These are phyloP conservation scores for Nigrospora sphaerica DNA, from an alignment of 2,329 filamentous ascomycete genomes.

Conservation along the genomic window DNA sequence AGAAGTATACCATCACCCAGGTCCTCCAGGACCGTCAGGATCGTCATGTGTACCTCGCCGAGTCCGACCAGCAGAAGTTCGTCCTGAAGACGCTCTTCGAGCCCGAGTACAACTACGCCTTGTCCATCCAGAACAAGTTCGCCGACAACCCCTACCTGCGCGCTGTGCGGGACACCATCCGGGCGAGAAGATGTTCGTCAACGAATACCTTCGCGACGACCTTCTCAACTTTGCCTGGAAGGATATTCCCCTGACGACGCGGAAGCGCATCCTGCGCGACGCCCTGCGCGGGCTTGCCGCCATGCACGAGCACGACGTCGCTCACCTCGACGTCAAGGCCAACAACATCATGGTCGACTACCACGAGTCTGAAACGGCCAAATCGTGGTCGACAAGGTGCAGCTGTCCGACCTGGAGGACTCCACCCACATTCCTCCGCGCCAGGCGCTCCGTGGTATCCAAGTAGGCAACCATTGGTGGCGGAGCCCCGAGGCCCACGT, in stretches of 20 bases:
- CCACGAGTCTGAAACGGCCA: slow-evolving; percentile 20
- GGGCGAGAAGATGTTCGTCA: slow-evolving; percentile 36
- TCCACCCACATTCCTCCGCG: slow-evolving; percentile 28
- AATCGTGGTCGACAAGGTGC: slow-evolving; percentile 26
- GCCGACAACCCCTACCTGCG: slow-evolving; percentile 27
- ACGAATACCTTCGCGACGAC: slow-evolving; percentile 33
- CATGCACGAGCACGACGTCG: slow-evolving; percentile 27
- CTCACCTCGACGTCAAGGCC: slow-evolving; percentile 34
- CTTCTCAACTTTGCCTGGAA: slow-evolving; percentile 33
- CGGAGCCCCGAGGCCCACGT: slow-evolving; percentile 36
- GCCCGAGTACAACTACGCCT: slow-evolving; percentile 24
- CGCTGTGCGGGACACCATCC: slow-evolving; percentile 31
- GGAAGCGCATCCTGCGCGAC: slow-evolving; percentile 34
- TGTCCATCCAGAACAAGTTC: slow-evolving; percentile 22
- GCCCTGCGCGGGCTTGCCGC: slow-evolving; percentile 29
- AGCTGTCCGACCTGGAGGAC: slow-evolving; percentile 33
- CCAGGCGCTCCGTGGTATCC: slow-evolving; percentile 25
- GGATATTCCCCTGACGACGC: slow-evolving; percentile 25
- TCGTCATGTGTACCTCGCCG: slow-evolving; percentile 25
- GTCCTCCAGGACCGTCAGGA: slow-evolving; percentile 25
- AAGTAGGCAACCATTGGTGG: slow-evolving; percentile 35
- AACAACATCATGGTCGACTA: slow-evolving; percentile 36
- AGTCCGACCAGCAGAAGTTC: slow-evolving; percentile 24
- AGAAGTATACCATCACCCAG: slow-evolving; percentile 23
- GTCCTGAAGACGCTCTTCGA: slow-evolving; percentile 25